A percentile compares a stretch with the other conserved stretches of the same genome.
These are phyloP conservation scores for Cymbopogon citratus DNA, from an alignment of 176 grass and related monocot species.

Conservation along the genomic window DNA sequence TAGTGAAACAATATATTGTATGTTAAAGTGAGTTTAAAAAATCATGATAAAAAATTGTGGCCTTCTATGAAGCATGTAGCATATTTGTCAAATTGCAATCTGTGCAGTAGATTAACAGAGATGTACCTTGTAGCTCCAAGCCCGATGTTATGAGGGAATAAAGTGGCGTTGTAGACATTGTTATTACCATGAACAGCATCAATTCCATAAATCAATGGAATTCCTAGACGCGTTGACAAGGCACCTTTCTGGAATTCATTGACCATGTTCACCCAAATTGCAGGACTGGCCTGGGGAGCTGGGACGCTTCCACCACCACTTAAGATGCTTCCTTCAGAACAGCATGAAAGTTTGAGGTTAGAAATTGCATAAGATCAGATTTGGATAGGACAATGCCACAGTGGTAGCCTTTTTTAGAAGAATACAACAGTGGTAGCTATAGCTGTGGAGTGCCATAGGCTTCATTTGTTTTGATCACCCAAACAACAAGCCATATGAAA, in stretches of 20 bases:
- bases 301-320: slow-evolving; percentile 97
- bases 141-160: slow-evolving; percentile 95
- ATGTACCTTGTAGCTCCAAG: slow-evolving; percentile 95
- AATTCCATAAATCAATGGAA: slow-evolving; percentile 97
- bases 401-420: background rate
- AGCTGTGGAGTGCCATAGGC: background rate
- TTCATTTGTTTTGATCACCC: background rate
- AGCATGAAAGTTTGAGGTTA: background rate
- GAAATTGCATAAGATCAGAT: slow-evolving; percentile 14
- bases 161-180: slow-evolving; percentile 90
- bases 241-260: slow-evolving; percentile 94
- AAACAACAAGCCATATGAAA: background rate
- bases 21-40: background rate
- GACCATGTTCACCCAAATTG: slow-evolving; percentile 88
- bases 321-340: slow-evolving; percentile 71
- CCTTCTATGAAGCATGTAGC: background rate
- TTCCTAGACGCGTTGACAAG: slow-evolving; percentile 77
- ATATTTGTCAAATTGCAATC: background rate
- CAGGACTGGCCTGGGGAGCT: slow-evolving; percentile 67
- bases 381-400: background rate
- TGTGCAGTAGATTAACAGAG: slow-evolving; percentile 10
- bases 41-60: background rate
- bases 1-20: background rate
- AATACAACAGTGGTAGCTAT: background rate
- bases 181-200: slow-evolving; percentile 99